Evolutionary conservation across 148 eudicot genomes (phyloP).

Genomic region (Rhododendron ovatum): DNA sequence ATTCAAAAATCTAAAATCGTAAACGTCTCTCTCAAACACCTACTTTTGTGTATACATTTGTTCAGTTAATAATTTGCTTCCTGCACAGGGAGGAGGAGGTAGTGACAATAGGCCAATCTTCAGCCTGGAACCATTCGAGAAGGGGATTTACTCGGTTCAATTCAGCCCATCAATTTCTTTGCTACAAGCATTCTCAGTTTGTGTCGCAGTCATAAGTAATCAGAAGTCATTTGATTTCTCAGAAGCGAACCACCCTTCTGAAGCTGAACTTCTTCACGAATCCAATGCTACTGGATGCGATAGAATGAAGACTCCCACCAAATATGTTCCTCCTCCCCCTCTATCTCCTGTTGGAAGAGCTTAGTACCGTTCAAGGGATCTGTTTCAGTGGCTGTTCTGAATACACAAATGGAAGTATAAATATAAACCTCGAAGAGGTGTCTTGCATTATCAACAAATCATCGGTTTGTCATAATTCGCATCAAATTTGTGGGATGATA

Average conservation of each 20-base stretch:
- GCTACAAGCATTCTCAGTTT: constrained; percentile 68
- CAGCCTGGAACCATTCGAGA: constrained; percentile 46
- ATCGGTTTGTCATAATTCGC: background rate
- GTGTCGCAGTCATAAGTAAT: constrained; percentile 54
- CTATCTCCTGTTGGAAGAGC: constrained; percentile 76
- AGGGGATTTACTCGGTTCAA: constrained; percentile 63
- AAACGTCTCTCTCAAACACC: background rate
- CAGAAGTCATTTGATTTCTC: constrained; percentile 28
- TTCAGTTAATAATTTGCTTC: background rate
- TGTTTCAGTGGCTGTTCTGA: background rate
- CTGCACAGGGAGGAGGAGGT: constrained; percentile 56
- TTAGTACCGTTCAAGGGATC: constrained; percentile 16
- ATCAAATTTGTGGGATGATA: background rate
- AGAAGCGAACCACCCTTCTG: constrained; percentile 15
- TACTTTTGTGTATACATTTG: background rate
- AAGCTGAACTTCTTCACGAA: constrained; percentile 14
- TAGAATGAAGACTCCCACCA: constrained; percentile 25
- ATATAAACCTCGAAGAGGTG: constrained; percentile 23
- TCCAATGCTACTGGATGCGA: background rate
- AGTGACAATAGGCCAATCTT: constrained; percentile 42
- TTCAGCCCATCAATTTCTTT: constrained; percentile 53
- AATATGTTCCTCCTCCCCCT: constrained; percentile 51
- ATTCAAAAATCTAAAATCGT: background rate
- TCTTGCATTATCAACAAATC: background rate
- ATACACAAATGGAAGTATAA: background rate